Conservation (phyloP, 805 yeast species). For the Hanseniaspora vineae region DNA sequence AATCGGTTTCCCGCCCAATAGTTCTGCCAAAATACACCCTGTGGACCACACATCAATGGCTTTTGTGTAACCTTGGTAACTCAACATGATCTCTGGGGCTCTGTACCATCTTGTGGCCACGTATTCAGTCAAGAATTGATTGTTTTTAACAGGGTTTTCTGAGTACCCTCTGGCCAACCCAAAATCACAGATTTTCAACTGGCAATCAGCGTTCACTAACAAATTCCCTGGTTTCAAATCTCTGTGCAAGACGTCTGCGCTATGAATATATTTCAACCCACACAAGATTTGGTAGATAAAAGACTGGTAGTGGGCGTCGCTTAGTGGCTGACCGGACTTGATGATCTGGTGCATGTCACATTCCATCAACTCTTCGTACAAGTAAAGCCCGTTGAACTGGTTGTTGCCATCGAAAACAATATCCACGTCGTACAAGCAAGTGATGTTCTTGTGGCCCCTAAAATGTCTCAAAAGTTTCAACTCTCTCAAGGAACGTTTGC, state of each 20-base stretch:
- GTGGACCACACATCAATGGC: constrained; percentile 98
- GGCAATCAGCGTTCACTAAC: constrained; percentile 91
- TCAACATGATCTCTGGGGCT: constrained; percentile 95
- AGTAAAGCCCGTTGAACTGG: constrained; percentile 78
- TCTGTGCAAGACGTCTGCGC: constrained; percentile 86
- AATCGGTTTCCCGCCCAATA: constrained; percentile 79
- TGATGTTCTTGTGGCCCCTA: constrained; percentile 91
- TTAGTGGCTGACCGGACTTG: constrained; percentile 81
- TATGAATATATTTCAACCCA: constrained; percentile 80
- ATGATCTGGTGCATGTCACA: constrained; percentile 98
- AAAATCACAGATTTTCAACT: constrained; percentile 89
- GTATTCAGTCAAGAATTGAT: constrained; percentile 92
- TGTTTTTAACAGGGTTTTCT: constrained; percentile 67
- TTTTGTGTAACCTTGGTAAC: constrained; percentile 87
- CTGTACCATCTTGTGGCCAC: constrained; percentile 99
- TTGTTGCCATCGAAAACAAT: constrained; percentile 39
- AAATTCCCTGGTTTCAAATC: constrained; percentile 92
- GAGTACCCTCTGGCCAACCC: constrained; percentile 91
- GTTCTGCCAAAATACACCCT: constrained; percentile 92
- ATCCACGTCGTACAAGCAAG: constrained; percentile 89
- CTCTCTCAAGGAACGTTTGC: constrained; percentile 87
- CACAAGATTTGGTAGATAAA: constrained; percentile 86
- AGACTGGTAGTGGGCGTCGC: constrained; percentile 91
- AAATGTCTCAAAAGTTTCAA: constrained; percentile 82
- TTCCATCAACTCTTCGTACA: constrained; percentile 95